phyloP scores from a whole-genome alignment of 768 basidiomycete species.

The Leccinum imitatum region DNA sequence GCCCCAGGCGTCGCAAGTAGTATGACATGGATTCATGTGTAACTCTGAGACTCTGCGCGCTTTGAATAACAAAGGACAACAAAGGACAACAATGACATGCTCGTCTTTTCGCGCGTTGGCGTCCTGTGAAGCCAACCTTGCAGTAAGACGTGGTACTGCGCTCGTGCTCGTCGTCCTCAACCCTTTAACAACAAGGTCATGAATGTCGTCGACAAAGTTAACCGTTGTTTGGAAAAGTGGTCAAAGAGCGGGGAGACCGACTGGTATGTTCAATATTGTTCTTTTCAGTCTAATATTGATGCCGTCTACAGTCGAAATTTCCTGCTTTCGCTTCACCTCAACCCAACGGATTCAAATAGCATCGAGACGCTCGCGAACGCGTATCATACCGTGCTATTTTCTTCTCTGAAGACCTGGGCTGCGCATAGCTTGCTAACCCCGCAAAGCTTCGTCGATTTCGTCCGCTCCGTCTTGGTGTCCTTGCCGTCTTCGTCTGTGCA shows the following conservation, averaged over 20 bases:
- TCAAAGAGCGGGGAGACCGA: conserved; percentile 56
- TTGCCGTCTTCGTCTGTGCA: conserved; percentile 65
- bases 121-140: conserved; percentile 13
- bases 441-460: conserved; percentile 56
- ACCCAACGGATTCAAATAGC: conserved; percentile 51
- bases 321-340: conserved; percentile 59
- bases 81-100: conserved; percentile 28
- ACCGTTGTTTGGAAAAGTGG: conserved; percentile 53
- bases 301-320: conserved; percentile 52
- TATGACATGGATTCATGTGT: too few relatives aligned
- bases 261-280: conserved; percentile 45
- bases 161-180: conserved; percentile 16
- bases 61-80: conserved; percentile 27
- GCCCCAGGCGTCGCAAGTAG: too few relatives aligned
- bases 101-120: conserved; percentile 20
- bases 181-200: conserved; percentile 35
- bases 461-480: conserved; percentile 56
- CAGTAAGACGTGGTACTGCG: conserved; percentile 12
- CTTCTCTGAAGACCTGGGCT: conserved; percentile 58
- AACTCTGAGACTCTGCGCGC: background rate
- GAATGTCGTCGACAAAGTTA: conserved; percentile 60
- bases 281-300: conserved; percentile 15
- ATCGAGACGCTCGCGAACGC: conserved; percentile 60
- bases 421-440: conserved; percentile 47
- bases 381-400: conserved; percentile 67